Percentiles rank a stretch among this genome's conserved stretches.
These are phyloP conservation scores for Parascedosporium putredinis DNA, from an alignment of 2,329 filamentous ascomycete genomes.

Conservation along the genomic window DNA sequence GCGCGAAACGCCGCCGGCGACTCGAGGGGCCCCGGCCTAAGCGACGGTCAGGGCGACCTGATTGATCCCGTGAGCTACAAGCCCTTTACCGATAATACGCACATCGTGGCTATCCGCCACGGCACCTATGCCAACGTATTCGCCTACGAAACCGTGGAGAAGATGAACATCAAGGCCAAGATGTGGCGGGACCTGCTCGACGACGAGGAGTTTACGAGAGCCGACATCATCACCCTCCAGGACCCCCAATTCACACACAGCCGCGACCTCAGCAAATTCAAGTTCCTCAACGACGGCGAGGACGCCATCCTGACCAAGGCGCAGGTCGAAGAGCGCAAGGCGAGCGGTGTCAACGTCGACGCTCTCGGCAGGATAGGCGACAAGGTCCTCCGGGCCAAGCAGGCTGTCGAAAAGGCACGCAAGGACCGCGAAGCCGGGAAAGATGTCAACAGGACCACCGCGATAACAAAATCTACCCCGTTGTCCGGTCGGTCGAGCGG, in stretches of 20 bases:
- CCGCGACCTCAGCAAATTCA: slow-evolving; percentile 77
- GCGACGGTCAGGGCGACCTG: slow-evolving; percentile 60
- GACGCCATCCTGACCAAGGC: slow-evolving; percentile 57
- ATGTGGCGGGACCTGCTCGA: slow-evolving; percentile 87
- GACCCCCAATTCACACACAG: slow-evolving; percentile 84
- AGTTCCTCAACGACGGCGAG: slow-evolving; percentile 75
- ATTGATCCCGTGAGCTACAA: slow-evolving; percentile 97
- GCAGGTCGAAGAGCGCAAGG: slow-evolving; percentile 55
- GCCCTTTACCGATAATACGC: slow-evolving; percentile 94
- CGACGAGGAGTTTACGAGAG: slow-evolving; percentile 75
- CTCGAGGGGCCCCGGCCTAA: slow-evolving; percentile 33
- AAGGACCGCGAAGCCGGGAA: slow-evolving; percentile 55
- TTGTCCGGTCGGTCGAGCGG: slow-evolving; percentile 24
- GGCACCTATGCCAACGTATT: slow-evolving; percentile 88
- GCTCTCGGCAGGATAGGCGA: slow-evolving; percentile 68
- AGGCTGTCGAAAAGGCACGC: slow-evolving; percentile 84
- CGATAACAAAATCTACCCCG: neutral
- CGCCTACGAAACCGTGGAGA: slow-evolving; percentile 87
- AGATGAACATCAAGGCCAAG: slow-evolving; percentile 93
- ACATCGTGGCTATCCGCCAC: slow-evolving; percentile 78
- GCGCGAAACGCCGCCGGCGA: slow-evolving; percentile 72
- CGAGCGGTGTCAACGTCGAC: slow-evolving; percentile 63
- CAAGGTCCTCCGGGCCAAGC: slow-evolving; percentile 85
- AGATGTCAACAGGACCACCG: slow-evolving; percentile 35
- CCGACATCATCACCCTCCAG: slow-evolving; percentile 92